phyloP scores from a whole-genome alignment of 2,329 filamentous ascomycete species.

The Grosmannia penicillata region DNA sequence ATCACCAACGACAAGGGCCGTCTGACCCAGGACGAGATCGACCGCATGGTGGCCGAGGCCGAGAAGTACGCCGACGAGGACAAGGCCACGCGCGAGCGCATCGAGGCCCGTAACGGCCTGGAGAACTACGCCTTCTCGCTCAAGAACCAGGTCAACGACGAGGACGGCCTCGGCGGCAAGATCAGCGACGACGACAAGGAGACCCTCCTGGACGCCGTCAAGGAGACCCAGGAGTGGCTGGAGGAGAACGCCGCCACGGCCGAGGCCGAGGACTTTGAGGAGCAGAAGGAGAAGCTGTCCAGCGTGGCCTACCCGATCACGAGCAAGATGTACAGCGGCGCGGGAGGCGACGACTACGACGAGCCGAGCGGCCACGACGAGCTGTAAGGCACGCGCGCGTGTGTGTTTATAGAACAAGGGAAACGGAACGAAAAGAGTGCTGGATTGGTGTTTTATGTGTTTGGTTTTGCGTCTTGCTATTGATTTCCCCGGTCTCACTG shows the following conservation, averaged over 20 bases:
- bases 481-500: no score
- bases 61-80: slow-evolving; percentile 99
- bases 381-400: no score
- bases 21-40: slow-evolving; percentile 90
- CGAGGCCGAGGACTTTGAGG: slow-evolving; percentile 86
- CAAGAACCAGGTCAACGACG: slow-evolving; percentile 98
- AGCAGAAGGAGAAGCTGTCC: slow-evolving; percentile 99
- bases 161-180: slow-evolving; percentile 94
- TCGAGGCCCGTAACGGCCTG: slow-evolving; percentile 88
- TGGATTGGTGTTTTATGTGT: not conserved
- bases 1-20: slow-evolving; percentile 99
- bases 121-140: slow-evolving; percentile 99
- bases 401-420: not conserved
- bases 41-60: slow-evolving; percentile 96
- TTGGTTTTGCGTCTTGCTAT: no score
- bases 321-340: slow-evolving; percentile 80
- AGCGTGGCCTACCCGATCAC: slow-evolving; percentile 97
- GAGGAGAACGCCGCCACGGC: slow-evolving; percentile 85
- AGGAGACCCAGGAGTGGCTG: slow-evolving; percentile 94
- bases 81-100: slow-evolving; percentile 93
- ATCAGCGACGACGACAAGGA: slow-evolving; percentile 98
- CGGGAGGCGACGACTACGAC: slow-evolving; percentile 54
- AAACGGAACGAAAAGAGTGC: not conserved
- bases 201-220: slow-evolving; percentile 74
- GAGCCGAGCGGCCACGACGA: slow-evolving; percentile 60